Conservation (phyloP, 2,329 filamentous ascomycete species). For the Monosporascus cannonballus region DNA sequence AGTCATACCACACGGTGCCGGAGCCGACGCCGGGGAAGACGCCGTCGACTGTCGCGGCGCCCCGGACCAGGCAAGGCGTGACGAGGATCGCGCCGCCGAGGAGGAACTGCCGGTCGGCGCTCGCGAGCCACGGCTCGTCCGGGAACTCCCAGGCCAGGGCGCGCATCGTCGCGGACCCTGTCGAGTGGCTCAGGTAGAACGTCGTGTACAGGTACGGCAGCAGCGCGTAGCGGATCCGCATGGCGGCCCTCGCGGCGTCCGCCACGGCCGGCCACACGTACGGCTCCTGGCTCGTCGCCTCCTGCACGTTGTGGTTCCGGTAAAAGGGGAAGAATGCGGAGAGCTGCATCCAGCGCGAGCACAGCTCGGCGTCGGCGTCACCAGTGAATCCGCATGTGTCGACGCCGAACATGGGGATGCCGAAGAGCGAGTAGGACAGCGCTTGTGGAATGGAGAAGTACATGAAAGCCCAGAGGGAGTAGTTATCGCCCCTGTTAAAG, state of each 20-base stretch:
- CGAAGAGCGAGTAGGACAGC: slow-evolving; percentile 66
- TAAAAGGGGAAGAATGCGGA: slow-evolving; percentile 74
- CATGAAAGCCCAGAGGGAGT: slow-evolving; percentile 66
- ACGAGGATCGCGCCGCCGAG: slow-evolving; percentile 61
- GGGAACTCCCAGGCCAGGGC: slow-evolving; percentile 72
- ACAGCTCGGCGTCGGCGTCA: slow-evolving; percentile 63
- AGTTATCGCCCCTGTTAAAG: slow-evolving; percentile 57
- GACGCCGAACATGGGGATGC: slow-evolving; percentile 70
- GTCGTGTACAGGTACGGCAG: slow-evolving; percentile 74
- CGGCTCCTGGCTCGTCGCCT: slow-evolving; percentile 60
- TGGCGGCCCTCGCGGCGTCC: slow-evolving; percentile 58
- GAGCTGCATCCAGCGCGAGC: slow-evolving; percentile 68
- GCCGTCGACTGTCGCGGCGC: slow-evolving; percentile 54
- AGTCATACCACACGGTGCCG: slow-evolving; percentile 68
- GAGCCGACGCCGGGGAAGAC: slow-evolving; percentile 62
- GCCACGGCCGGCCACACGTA: slow-evolving; percentile 64
- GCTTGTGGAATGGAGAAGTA: slow-evolving; percentile 73
- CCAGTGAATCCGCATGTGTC: slow-evolving; percentile 67
- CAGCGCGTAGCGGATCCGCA: slow-evolving; percentile 64
- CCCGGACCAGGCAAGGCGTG: slow-evolving; percentile 60
- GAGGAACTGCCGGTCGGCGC: slow-evolving; percentile 66
- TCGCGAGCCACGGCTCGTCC: slow-evolving; percentile 59
- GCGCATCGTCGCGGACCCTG: slow-evolving; percentile 65
- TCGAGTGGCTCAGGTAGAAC: slow-evolving; percentile 59
- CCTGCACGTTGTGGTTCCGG: slow-evolving; percentile 65